A percentile compares a stretch with the other conserved stretches of the same genome.
Conservation (phyloP, 179 eudicot genomes). For the Monotropa hypopitys region DNA sequence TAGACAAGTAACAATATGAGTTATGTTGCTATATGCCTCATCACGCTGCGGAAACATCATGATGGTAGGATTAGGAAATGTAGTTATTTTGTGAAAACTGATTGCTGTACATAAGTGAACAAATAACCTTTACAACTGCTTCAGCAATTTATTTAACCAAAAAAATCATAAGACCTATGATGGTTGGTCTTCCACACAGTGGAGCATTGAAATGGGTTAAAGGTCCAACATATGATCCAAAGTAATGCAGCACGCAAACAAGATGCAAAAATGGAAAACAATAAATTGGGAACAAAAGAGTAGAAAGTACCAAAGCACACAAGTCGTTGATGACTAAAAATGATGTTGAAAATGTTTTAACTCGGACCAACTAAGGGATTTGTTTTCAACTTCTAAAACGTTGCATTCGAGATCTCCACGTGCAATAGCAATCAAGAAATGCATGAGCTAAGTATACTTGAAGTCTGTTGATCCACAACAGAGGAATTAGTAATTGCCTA, state of each 20-base stretch:
- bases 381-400: background rate
- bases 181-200: background rate
- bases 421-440: background rate
- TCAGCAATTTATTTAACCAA: background rate
- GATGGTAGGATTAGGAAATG: background rate
- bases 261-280: background rate
- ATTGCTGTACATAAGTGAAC: background rate
- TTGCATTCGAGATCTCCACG: background rate
- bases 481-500: too few species aligned
- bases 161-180: background rate
- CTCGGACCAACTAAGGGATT: background rate
- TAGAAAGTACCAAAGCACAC: background rate
- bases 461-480: background rate
- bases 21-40: background rate
- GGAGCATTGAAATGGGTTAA: background rate
- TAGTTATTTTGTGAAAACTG: background rate
- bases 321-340: background rate
- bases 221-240: background rate
- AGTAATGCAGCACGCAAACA: background rate
- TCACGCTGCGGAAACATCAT: background rate
- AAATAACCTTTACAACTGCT: background rate
- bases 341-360: background rate
- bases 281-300: background rate
- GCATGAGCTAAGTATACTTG: background rate
- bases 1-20: background rate